phyloP scores from a whole-genome alignment of 1,284 basidiomycete genomes.

The Microstroma glucosiphilum region DNA sequence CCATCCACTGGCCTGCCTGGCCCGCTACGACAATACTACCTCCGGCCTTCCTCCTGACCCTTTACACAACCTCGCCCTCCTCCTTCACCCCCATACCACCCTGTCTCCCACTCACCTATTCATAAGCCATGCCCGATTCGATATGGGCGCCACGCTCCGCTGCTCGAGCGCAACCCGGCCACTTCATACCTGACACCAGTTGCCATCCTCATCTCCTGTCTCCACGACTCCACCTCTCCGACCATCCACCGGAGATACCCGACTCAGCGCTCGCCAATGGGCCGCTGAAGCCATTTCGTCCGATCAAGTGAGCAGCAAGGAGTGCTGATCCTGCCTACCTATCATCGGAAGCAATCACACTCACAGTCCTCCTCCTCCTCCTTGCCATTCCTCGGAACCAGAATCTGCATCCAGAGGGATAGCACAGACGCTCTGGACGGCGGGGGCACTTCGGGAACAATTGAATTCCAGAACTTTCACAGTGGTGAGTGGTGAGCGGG shows the following conservation, averaged over 20 bases:
- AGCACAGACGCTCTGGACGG: conserved; percentile 9
- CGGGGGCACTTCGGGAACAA: conserved; percentile 27
- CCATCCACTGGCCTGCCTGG: too few relatives aligned
- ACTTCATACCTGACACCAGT: not conserved
- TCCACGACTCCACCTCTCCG: conserved; percentile 31
- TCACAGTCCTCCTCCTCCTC: not conserved
- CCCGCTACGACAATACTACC: too few relatives aligned
- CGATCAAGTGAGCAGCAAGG: conserved; percentile 20
- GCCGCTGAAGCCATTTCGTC: conserved; percentile 29
- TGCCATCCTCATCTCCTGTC: conserved; percentile 25
- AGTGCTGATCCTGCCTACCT: not conserved
- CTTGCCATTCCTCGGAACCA: not conserved
- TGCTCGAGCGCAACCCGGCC: too few relatives aligned
- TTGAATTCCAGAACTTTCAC: conserved; percentile 40
- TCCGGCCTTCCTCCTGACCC: too few relatives aligned
- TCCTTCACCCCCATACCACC: too few relatives aligned
- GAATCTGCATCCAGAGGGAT: conserved; percentile 30
- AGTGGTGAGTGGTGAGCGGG: conserved; percentile 28
- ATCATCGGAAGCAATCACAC: not conserved
- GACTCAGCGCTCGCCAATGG: conserved; percentile 35
- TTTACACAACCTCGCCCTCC: too few relatives aligned
- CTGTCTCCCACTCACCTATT: too few relatives aligned
- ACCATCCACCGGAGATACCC: conserved; percentile 24
- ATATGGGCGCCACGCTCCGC: not conserved
- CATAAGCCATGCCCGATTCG: not conserved